Evolutionary conservation across 208 protist genomes (phyloP).

Genomic region (Trypanosoma vivax): DNA sequence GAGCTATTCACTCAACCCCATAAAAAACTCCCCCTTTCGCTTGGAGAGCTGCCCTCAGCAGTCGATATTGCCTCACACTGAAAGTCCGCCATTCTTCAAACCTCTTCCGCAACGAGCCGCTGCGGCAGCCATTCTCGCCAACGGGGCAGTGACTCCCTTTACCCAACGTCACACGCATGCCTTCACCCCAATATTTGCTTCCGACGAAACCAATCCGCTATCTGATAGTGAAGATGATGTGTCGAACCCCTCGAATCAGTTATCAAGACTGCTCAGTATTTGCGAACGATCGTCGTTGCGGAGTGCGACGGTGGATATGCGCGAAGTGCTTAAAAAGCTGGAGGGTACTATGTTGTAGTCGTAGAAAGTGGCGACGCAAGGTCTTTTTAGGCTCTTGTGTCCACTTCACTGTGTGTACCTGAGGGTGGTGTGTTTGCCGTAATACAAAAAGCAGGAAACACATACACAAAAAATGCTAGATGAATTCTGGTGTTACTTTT

Average conservation of each 20-base stretch:
- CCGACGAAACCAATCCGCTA: not conserved
- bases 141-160: slow-evolving; percentile 7
- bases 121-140: slow-evolving; percentile 1
- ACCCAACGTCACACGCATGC: slow-evolving; percentile 11
- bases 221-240: slow-evolving; percentile 3
- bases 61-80: slow-evolving; percentile 9
- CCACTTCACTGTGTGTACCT: no score
- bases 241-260: not conserved
- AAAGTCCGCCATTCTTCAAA: slow-evolving; percentile 5
- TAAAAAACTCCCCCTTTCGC: slow-evolving; percentile 2
- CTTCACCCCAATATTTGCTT: slow-evolving; percentile 11
- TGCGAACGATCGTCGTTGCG: slow-evolving; percentile 7
- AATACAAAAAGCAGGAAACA: no score
- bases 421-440: no score
- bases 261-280: slow-evolving; percentile 15
- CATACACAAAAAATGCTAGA: no score
- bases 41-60: not conserved
- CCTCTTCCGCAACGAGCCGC: not conserved
- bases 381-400: no score
- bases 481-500: no score
- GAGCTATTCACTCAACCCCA: slow-evolving; percentile 4
- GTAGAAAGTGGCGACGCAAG: no score
- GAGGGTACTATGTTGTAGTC: slow-evolving; percentile 10
- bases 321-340: slow-evolving; percentile 12
- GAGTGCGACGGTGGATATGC: slow-evolving; percentile 3